Conservation (phyloP, 441 rosid genomes). For the Corymbia calophylla region DNA sequence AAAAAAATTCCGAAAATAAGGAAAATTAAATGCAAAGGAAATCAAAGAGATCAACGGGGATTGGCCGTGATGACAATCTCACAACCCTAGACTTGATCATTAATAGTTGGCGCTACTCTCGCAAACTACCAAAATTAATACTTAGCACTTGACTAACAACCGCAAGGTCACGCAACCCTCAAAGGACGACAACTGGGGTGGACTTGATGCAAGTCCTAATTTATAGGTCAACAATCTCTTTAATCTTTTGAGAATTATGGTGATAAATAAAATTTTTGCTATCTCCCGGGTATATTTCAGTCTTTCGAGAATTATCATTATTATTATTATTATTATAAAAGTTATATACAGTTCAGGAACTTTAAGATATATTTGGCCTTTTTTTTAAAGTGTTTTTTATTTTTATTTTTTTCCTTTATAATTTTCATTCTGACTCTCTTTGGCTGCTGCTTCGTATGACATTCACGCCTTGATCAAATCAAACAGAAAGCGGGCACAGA, state of each 20-base stretch:
- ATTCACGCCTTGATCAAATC: not conserved
- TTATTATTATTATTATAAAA: not conserved
- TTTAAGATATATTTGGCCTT: not conserved
- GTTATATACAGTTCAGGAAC: not conserved
- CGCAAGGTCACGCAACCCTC: rapidly evolving
- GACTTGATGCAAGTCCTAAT: not conserved
- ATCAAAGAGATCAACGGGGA: not conserved
- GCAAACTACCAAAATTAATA: not conserved
- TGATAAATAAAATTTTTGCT: not conserved
- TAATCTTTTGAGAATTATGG: not conserved
- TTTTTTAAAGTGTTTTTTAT: not conserved
- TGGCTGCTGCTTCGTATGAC: not conserved
- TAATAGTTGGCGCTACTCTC: rapidly evolving
- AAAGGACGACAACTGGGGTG: not conserved
- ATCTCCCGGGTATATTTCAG: not conserved
- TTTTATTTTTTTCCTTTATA: not conserved
- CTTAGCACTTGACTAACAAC: not conserved
- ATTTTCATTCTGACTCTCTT: not conserved
- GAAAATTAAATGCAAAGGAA: not conserved
- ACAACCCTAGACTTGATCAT: not conserved
- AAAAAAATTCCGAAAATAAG: not conserved
- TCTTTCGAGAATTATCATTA: not conserved
- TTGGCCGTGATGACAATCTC: not conserved
- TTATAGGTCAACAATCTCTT: not conserved
- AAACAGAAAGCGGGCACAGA: not conserved